Conservation (phyloP, 805 yeast species). For the Monosporozyma unispora region DNA sequence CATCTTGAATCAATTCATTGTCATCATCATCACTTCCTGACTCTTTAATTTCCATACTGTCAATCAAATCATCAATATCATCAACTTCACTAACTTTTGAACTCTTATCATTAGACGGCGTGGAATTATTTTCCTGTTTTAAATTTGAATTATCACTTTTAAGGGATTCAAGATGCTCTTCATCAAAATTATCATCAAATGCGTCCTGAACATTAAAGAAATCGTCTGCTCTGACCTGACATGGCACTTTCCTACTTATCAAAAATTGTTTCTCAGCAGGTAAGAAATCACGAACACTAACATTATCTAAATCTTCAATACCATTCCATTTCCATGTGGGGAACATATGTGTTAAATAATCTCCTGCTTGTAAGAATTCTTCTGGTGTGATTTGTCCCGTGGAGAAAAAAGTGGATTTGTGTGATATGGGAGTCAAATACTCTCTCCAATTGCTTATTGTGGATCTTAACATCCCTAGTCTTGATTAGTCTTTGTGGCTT, state of each 20-base stretch:
- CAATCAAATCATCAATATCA: slow-evolving; percentile 24
- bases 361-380: slow-evolving; percentile 91
- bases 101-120: background rate
- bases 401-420: slow-evolving; percentile 71
- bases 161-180: slow-evolving; percentile 24
- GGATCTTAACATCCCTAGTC: slow-evolving; percentile 48
- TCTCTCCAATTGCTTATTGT: slow-evolving; percentile 80
- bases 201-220: slow-evolving; percentile 37
- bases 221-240: slow-evolving; percentile 57
- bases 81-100: slow-evolving; percentile 3
- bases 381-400: slow-evolving; percentile 95
- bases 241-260: slow-evolving; percentile 85
- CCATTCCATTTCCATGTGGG: slow-evolving; percentile 94
- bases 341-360: slow-evolving; percentile 79
- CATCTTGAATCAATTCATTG: slow-evolving; percentile 27
- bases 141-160: slow-evolving; percentile 28
- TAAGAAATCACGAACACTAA: slow-evolving; percentile 44
- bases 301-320: slow-evolving; percentile 35
- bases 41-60: slow-evolving; percentile 21
- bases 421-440: slow-evolving; percentile 82
- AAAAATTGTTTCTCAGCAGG: slow-evolving; percentile 83
- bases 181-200: slow-evolving; percentile 9
- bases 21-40: slow-evolving; percentile 29
- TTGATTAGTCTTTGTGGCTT: background rate
- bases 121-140: slow-evolving; percentile 35